Evolutionary conservation across 352 stramenopile species (phyloP), one percentile per base, ranked within the genome.

Genomic region (Globisporangium spiculum): DNA sequence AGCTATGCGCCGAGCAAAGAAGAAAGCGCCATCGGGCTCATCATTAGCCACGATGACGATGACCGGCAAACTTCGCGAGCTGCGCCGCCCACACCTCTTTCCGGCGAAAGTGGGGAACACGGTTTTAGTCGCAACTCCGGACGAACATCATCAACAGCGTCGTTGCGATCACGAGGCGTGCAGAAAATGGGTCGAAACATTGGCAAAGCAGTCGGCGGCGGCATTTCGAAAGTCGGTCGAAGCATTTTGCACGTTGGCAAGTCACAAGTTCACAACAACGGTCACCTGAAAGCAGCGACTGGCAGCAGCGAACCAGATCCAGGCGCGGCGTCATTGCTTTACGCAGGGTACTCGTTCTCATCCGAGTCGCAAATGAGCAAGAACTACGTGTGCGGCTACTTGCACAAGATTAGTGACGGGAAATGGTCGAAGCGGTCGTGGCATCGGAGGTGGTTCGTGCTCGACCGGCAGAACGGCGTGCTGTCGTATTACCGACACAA

Each of bases 401-500:
- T 95, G 16, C 84, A 95, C 75, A 95, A 95, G 70, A 85, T 95
- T 34, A 93, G 86, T 60, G 88, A 95, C 65, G 86, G 86, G 59
- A 95, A 94, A 61, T 94, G 86, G 84, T 81, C 84, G 0, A 90
- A 95, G 64, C 80, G 86, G 0, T 90, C 84, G 38, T 95, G 88
- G 88, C 86, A 95, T 67, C 81, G 83, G n/a, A 75, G 88, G 48
- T 95, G 88, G 88, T 95, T 95, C 38, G 88, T 95, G 26, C 75
- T 95, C 12, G 88, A 95, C 61, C 74, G 86, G 6, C 86, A 91
- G 54, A 76, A 79, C 1, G 84, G 88, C 3, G 63, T 95, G 0
- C 76, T 95, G 34, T 93, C 88, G 7, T 95, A 95, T 56, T 95
- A 95, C 60, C 79, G 87, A 12, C 75, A 89, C 62, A 95, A 95